Conservation (phyloP, 2,329 filamentous ascomycete species). For the Penicillium sp. region DNA sequence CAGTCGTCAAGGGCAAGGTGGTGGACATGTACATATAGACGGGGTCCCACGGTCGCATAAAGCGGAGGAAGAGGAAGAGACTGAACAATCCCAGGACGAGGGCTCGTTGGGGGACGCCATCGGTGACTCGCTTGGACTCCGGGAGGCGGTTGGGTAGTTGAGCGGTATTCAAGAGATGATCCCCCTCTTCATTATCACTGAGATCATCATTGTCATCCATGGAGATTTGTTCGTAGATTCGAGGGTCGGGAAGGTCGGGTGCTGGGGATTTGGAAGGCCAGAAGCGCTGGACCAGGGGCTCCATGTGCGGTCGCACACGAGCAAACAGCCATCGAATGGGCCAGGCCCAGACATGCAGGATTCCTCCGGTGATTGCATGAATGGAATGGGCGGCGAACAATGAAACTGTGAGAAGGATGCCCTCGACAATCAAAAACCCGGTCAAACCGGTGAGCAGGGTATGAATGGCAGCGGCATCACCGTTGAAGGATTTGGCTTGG, state of each 20-base stretch:
- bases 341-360: constrained; percentile 27
- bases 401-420: constrained; percentile 26
- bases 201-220: constrained; percentile 24
- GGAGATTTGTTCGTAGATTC: constrained; percentile 27
- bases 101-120: constrained; percentile 17
- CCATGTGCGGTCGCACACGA: constrained; percentile 11
- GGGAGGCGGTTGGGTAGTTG: constrained; percentile 5
- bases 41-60: constrained; percentile 29
- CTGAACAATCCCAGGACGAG: constrained; percentile 22
- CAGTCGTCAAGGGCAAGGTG: constrained; percentile 24
- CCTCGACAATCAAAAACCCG: constrained; percentile 35
- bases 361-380: constrained; percentile 27
- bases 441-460: constrained; percentile 36
- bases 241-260: constrained; percentile 19
- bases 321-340: constrained; percentile 21
- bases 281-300: constrained; percentile 5
- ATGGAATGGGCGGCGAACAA: constrained; percentile 28
- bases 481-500: constrained; percentile 34
- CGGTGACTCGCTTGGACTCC: constrained; percentile 11
- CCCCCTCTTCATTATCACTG: constrained; percentile 26
- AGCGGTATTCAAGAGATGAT: constrained; percentile 17
- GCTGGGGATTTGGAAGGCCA: background rate
- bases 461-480: constrained; percentile 35
- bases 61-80: constrained; percentile 27
- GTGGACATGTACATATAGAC: constrained; percentile 31